Conservation (phyloP, 164 flowering plant genomes). For the Macadamia integrifolia region DNA sequence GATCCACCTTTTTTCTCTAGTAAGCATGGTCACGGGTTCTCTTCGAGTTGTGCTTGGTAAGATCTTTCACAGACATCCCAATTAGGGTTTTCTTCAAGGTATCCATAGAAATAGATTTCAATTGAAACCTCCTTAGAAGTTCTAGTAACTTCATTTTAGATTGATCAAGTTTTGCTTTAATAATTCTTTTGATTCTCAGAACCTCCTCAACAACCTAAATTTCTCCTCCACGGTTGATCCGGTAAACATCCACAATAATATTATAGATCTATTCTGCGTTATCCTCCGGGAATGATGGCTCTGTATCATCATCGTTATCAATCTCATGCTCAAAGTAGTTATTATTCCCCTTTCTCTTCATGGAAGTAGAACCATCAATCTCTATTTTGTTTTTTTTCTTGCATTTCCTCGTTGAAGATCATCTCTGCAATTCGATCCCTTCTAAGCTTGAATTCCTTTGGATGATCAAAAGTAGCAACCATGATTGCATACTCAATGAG, state of each 20-base stretch:
- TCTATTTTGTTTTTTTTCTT: neutral
- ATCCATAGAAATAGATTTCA: too few species aligned
- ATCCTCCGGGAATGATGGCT: conserved; percentile 55
- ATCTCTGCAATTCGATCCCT: conserved; percentile 60
- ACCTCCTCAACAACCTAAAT: conserved; percentile 42
- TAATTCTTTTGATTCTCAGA: conserved; percentile 49
- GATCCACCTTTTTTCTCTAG: too few species aligned
- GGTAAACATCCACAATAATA: too few species aligned
- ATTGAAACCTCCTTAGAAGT: too few species aligned
- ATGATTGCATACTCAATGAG: conserved; percentile 40
- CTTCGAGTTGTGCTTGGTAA: too few species aligned
- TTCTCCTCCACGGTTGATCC: conserved; percentile 32
- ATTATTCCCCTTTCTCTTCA: conserved; percentile 37
- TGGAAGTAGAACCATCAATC: conserved; percentile 13
- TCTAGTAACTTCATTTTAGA: too few species aligned
- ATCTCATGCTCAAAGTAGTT: conserved; percentile 12
- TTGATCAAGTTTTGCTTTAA: conserved; percentile 3
- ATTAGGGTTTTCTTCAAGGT: too few species aligned
- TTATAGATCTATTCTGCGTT: conserved; percentile 7
- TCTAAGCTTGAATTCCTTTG: conserved; percentile 43
- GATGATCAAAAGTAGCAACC: conserved; percentile 65
- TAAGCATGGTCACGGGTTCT: too few species aligned
- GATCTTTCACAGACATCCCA: too few species aligned
- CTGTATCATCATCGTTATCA: conserved; percentile 51
- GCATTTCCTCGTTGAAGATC: conserved; percentile 28